These are phyloP conservation scores for Novymonas esmeraldas DNA, from an alignment of 208 protist genomes.

Conservation along the genomic window DNA sequence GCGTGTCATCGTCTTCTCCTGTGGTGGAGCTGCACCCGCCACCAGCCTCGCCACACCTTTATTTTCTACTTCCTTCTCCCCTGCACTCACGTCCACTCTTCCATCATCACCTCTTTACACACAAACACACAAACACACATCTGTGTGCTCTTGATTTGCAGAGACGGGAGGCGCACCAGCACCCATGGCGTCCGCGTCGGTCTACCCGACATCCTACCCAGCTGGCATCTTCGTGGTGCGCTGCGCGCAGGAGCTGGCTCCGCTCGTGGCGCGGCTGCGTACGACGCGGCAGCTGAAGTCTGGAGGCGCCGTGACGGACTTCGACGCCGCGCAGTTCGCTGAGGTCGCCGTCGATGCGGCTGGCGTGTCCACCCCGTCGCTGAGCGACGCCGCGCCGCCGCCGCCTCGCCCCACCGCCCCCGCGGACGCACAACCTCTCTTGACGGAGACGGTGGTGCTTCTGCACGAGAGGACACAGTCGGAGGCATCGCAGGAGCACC, in stretches of 20 bases:
- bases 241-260: slow-evolving; percentile 22
- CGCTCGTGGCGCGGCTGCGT: slow-evolving; percentile 41
- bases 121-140: background rate
- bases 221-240: slow-evolving; percentile 49
- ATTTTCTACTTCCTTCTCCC: too few relatives aligned
- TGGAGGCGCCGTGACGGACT: slow-evolving; percentile 52
- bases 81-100: background rate
- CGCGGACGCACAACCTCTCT: background rate
- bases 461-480: slow-evolving; percentile 2
- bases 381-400: too few relatives aligned
- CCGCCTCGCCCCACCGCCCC: background rate
- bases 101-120: background rate
- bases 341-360: background rate
- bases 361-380: too few relatives aligned
- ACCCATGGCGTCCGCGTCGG: background rate
- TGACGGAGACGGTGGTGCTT: slow-evolving; percentile 2
- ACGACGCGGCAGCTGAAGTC: slow-evolving; percentile 29
- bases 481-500: background rate
- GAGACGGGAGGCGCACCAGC: background rate
- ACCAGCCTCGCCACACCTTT: background rate
- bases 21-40: background rate
- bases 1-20: background rate
- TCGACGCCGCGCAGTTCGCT: slow-evolving; percentile 29
- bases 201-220: slow-evolving; percentile 33
- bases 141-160: background rate